Evolutionary conservation across 1,284 basidiomycete genomes (phyloP).

Genomic region (Porogramme epimiltina): DNA sequence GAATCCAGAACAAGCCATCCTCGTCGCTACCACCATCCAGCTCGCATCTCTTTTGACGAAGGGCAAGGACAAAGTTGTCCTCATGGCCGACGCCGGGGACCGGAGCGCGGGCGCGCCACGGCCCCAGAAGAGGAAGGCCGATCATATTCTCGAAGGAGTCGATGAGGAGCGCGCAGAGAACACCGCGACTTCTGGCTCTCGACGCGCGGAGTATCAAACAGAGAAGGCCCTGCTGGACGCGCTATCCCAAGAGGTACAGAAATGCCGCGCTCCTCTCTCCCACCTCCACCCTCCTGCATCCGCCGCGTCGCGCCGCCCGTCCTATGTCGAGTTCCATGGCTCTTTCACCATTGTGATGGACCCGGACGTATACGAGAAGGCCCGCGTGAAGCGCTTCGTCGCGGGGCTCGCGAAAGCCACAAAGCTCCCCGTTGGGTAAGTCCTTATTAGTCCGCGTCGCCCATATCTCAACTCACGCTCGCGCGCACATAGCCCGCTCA

Average conservation of each 20-base stretch:
- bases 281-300: not conserved
- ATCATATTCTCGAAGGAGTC: not conserved
- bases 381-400: slow-evolving; percentile 16
- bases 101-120: not conserved
- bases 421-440: slow-evolving; percentile 21
- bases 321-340: slow-evolving; percentile 18
- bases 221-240: slow-evolving; percentile 7
- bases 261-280: no score
- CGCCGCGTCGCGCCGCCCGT: not conserved
- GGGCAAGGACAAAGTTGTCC: not conserved
- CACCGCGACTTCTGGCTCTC: not conserved
- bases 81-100: not conserved
- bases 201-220: slow-evolving; percentile 7
- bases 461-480: no score
- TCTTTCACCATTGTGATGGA: slow-evolving; percentile 26
- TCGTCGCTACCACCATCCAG: no score
- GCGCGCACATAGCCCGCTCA: not conserved
- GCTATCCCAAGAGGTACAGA: not conserved
- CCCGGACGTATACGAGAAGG: slow-evolving; percentile 9
- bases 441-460: no score
- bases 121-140: slow-evolving; percentile 7
- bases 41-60: no score
- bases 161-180: not conserved
- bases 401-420: slow-evolving; percentile 11
- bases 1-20: no score